Conservation (phyloP, 2,329 filamentous ascomycete species). For the Cordyceps fumosorosea region DNA sequence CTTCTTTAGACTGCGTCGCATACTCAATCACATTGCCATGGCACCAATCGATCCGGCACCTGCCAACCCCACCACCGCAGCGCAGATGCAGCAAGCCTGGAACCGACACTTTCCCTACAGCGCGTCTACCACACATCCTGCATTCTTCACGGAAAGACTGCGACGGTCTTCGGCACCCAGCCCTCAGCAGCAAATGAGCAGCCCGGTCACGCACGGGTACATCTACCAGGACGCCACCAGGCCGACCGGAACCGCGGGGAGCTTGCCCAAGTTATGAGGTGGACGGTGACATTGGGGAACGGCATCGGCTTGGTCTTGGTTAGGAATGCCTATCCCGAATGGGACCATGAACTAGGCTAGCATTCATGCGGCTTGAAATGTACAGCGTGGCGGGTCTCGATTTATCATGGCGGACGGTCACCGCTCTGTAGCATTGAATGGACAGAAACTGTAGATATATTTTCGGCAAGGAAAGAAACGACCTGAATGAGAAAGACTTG, state of each 20-base stretch:
- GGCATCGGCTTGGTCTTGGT: background rate
- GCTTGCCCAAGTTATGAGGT: constrained; percentile 31
- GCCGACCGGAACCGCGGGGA: constrained; percentile 19
- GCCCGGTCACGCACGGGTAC: constrained; percentile 54
- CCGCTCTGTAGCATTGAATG: background rate
- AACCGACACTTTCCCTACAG: constrained; percentile 36
- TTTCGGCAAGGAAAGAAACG: background rate
- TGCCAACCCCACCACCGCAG: background rate
- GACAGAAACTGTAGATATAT: background rate
- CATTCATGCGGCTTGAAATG: background rate
- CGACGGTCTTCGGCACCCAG: constrained; percentile 44
- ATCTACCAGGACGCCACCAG: constrained; percentile 44
- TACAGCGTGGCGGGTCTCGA: background rate
- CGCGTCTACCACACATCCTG: constrained; percentile 59
- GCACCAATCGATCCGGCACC: background rate
- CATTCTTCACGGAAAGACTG: constrained; percentile 65
- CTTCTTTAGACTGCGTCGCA: background rate
- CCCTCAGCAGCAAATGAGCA: constrained; percentile 22
- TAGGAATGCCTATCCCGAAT: too few relatives aligned
- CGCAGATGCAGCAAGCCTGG: constrained; percentile 16
- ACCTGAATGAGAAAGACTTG: constrained; percentile 3
- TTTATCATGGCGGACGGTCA: background rate
- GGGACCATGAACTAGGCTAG: background rate
- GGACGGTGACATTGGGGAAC: background rate
- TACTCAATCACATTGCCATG: background rate